These are phyloP conservation scores for Yarrowia bubula DNA, from an alignment of 805 yeast species.

Conservation along the genomic window DNA sequence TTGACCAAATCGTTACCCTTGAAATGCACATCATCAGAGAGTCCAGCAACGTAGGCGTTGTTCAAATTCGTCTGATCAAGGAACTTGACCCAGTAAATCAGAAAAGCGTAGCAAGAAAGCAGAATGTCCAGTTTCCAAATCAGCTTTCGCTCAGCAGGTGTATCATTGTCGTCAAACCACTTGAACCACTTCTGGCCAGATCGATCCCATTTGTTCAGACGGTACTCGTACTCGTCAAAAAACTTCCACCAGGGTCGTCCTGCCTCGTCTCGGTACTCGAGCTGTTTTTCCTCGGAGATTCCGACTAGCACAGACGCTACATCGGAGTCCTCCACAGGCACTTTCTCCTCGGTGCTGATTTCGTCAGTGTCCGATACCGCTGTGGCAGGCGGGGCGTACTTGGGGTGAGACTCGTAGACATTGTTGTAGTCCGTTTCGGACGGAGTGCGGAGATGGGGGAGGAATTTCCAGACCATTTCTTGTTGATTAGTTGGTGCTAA, in stretches of 20 bases:
- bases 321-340: not conserved
- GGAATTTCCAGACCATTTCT: slow-evolving; percentile 10
- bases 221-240: slow-evolving; percentile 60
- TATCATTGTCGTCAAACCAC: slow-evolving; percentile 53
- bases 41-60: slow-evolving; percentile 64
- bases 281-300: not conserved
- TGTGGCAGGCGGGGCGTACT: not conserved
- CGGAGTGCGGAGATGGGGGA: slow-evolving; percentile 6
- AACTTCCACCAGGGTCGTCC: slow-evolving; percentile 43
- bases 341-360: not conserved
- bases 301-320: not conserved
- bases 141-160: slow-evolving; percentile 49
- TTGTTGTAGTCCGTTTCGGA: slow-evolving; percentile 2
- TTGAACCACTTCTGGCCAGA: slow-evolving; percentile 48
- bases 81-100: slow-evolving; percentile 66
- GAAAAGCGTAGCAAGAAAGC: slow-evolving; percentile 53
- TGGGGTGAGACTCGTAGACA: slow-evolving; percentile 9
- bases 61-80: slow-evolving; percentile 57
- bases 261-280: slow-evolving; percentile 32
- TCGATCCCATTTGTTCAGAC: slow-evolving; percentile 37
- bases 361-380: slow-evolving; percentile 13
- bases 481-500: no score
- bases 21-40: slow-evolving; percentile 55
- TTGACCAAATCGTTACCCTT: slow-evolving; percentile 59
- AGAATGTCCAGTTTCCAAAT: slow-evolving; percentile 54